Evolutionary conservation across 805 yeast genomes (phyloP).

Genomic region (Teunomyces tritomae): DNA sequence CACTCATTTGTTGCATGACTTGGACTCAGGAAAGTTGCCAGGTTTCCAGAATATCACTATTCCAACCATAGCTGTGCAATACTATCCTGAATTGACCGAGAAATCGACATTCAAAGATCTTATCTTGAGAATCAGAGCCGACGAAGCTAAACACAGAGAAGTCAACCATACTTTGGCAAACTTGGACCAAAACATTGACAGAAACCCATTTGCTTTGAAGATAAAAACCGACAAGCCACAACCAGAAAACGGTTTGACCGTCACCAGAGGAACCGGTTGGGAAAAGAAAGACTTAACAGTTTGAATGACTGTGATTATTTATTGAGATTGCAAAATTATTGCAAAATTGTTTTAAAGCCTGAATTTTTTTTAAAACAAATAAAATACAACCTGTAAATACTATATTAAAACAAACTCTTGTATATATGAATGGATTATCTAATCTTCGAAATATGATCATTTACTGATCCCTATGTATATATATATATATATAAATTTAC

Average conservation of each 20-base stretch:
- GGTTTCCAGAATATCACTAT: conserved; percentile 43
- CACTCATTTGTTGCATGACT: conserved; percentile 53
- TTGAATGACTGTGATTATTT: not conserved
- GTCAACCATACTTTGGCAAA: conserved; percentile 77
- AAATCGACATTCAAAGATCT: conserved; percentile 57
- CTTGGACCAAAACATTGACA: conserved; percentile 48
- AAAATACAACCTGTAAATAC: too few species aligned
- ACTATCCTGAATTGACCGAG: conserved; percentile 56
- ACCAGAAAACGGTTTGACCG: conserved; percentile 36
- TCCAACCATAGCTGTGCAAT: conserved; percentile 60
- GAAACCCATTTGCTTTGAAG: conserved; percentile 64
- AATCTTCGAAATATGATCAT: too few species aligned
- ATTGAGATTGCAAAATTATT: too few species aligned
- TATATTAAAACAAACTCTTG: too few species aligned
- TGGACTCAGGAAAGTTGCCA: conserved; percentile 50
- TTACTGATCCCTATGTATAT: too few species aligned
- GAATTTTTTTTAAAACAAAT: too few species aligned
- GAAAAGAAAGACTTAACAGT: conserved; percentile 34
- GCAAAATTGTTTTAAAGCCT: too few species aligned
- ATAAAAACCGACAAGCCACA: conserved; percentile 35
- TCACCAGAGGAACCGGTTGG: conserved; percentile 38
- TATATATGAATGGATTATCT: too few species aligned
- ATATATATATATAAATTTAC: too few species aligned
- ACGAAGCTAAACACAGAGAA: conserved; percentile 77
- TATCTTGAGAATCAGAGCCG: conserved; percentile 64